Percentiles rank a stretch among this genome's conserved stretches.
These are phyloP conservation scores for Exophiala sideris DNA, from an alignment of 2,329 filamentous ascomycete species.

Conservation along the genomic window DNA sequence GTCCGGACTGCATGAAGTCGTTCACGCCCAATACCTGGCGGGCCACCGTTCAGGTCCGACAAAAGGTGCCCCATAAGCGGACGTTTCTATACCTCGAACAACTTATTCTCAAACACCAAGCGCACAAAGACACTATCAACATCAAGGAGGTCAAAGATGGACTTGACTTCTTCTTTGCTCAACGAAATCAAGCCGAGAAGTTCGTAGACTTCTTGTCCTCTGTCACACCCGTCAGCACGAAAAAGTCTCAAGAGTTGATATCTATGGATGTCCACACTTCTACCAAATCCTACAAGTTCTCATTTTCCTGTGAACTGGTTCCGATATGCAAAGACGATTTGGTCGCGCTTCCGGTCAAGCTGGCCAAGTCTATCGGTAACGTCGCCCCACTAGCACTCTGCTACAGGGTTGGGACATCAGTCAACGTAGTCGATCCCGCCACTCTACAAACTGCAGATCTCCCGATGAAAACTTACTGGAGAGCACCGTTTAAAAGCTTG, in stretches of 20 bases:
- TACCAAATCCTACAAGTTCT: slow-evolving; percentile 91
- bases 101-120: slow-evolving; percentile 89
- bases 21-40: slow-evolving; percentile 97
- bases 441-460: slow-evolving; percentile 90
- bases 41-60: slow-evolving; percentile 87
- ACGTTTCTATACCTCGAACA: slow-evolving; percentile 83
- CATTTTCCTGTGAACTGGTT: slow-evolving; percentile 81
- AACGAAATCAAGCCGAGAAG: slow-evolving; percentile 85
- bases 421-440: slow-evolving; percentile 85
- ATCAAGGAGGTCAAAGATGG: slow-evolving; percentile 97
- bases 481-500: slow-evolving; percentile 77
- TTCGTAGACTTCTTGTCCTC: slow-evolving; percentile 88
- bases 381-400: slow-evolving; percentile 84
- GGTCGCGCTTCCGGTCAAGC: slow-evolving; percentile 83
- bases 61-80: slow-evolving; percentile 95
- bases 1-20: slow-evolving; percentile 89
- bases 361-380: slow-evolving; percentile 84
- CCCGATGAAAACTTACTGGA: slow-evolving; percentile 80
- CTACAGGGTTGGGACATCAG: slow-evolving; percentile 79
- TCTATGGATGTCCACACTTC: slow-evolving; percentile 90
- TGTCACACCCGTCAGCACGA: slow-evolving; percentile 71
- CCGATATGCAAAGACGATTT: slow-evolving; percentile 97
- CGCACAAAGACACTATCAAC: slow-evolving; percentile 90
- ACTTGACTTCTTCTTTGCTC: slow-evolving; percentile 91
- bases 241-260: slow-evolving; percentile 89